Evolutionary conservation across 768 basidiomycete species (phyloP).

Genomic region (Phylloporus sp.): DNA sequence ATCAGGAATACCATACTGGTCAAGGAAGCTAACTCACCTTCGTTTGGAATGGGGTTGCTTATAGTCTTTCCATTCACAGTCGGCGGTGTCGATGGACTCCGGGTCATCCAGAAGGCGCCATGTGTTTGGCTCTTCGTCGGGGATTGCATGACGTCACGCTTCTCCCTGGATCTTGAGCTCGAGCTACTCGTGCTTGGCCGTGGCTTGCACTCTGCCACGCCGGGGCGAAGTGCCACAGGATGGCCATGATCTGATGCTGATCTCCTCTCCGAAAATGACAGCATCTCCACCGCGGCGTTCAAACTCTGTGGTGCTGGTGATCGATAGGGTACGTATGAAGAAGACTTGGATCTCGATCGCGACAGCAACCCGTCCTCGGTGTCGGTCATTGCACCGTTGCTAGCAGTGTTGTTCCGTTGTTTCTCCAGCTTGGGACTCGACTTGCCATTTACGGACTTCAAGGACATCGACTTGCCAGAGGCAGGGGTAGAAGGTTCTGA

Average conservation of each 20-base stretch:
- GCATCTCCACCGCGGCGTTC: conserved; percentile 64
- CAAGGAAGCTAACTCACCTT: conserved; percentile 40
- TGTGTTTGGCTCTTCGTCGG: conserved; percentile 40
- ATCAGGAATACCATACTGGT: not conserved
- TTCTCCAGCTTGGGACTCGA: conserved; percentile 33
- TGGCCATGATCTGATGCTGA: conserved; percentile 28
- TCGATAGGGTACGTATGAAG: conserved; percentile 50
- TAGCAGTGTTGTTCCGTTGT: conserved; percentile 22
- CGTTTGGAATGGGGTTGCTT: conserved; percentile 63
- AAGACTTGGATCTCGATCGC: conserved; percentile 49
- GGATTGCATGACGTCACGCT: conserved; percentile 36
- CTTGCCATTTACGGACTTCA: conserved; percentile 32
- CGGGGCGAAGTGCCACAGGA: conserved; percentile 15
- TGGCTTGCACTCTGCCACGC: conserved; percentile 22
- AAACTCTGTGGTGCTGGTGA: conserved; percentile 64
- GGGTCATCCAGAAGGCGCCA: conserved; percentile 32
- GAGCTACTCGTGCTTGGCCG: conserved; percentile 31
- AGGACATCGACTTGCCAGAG: conserved; percentile 42
- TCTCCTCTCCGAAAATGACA: conserved; percentile 34
- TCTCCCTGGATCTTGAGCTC: conserved; percentile 25
- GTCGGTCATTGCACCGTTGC: conserved; percentile 25
- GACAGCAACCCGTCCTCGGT: conserved; percentile 37
- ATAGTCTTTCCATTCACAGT: conserved; percentile 61
- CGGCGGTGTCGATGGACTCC: conserved; percentile 35
- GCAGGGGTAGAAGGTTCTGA: conserved; percentile 59